Percentiles rank a stretch among this genome's conserved stretches.
These are phyloP conservation scores for Arthrobotrys conoides DNA, from an alignment of 2,329 filamentous ascomycete species.

Conservation along the genomic window DNA sequence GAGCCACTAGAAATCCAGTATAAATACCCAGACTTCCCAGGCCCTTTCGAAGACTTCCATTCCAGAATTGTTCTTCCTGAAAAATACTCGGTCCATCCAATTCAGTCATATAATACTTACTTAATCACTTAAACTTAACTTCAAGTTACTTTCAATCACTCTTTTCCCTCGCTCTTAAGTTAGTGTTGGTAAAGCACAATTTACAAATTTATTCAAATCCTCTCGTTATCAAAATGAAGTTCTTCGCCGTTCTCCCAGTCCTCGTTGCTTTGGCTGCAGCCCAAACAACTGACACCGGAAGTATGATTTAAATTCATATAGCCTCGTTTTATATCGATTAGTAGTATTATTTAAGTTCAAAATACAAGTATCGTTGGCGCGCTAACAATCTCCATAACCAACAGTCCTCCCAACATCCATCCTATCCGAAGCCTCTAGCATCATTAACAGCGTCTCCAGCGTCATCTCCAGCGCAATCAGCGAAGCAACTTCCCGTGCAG, in stretches of 20 bases:
- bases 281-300: background rate
- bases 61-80: background rate
- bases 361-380: no score
- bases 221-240: slow-evolving; percentile 48
- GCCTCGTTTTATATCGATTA: background rate
- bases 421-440: background rate
- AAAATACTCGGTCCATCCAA: background rate
- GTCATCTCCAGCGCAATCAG: background rate
- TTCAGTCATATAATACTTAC: background rate
- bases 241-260: slow-evolving; percentile 32
- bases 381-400: background rate
- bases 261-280: slow-evolving; percentile 43
- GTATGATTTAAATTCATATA: background rate
- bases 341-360: no score
- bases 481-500: background rate
- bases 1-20: background rate
- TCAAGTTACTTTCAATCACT: background rate
- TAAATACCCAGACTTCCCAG: background rate
- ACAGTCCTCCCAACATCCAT: background rate
- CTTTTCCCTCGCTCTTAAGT: background rate
- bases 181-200: background rate
- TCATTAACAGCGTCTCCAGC: background rate
- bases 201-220: background rate
- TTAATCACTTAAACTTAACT: background rate
- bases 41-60: background rate